Evolutionary conservation across 192 early-diverging fungal genomes (phyloP).

Genomic region (Backusella tuberculispora): DNA sequence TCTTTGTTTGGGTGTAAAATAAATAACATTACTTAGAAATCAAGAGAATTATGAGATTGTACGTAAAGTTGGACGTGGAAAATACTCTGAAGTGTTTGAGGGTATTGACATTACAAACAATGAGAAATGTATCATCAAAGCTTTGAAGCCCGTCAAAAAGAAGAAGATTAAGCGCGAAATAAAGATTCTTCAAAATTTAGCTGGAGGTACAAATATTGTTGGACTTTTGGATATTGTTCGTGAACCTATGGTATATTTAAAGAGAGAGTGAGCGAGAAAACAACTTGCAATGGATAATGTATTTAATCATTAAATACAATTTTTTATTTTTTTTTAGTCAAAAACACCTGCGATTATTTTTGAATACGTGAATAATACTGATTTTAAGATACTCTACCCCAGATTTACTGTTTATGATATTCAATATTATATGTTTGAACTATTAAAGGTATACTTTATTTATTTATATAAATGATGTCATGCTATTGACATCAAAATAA

Average conservation of each 20-base stretch:
- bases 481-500: background rate
- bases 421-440: slow-evolving; percentile 95
- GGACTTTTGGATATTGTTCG: slow-evolving; percentile 91
- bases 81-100: slow-evolving; percentile 99
- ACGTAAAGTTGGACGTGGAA: slow-evolving; percentile 96
- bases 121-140: slow-evolving; percentile 96
- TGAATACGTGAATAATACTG: slow-evolving; percentile 96
- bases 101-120: slow-evolving; percentile 88
- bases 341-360: slow-evolving; percentile 97
- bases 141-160: slow-evolving; percentile 99
- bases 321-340: slow-evolving; percentile 53
- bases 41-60: slow-evolving; percentile 99
- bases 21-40: slow-evolving; percentile 46
- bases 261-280: too few species aligned
- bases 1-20: background rate
- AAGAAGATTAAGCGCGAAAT: slow-evolving; percentile 99
- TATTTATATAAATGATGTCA: background rate
- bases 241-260: slow-evolving; percentile 79
- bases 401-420: slow-evolving; percentile 94
- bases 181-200: slow-evolving; percentile 97
- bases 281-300: background rate
- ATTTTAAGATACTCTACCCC: slow-evolving; percentile 97
- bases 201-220: slow-evolving; percentile 94
- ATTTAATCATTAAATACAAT: background rate
- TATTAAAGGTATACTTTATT: slow-evolving; percentile 74